phyloP scores from a whole-genome alignment of 2,329 filamentous ascomycete species.

The Microdochium trichocladiopsis region DNA sequence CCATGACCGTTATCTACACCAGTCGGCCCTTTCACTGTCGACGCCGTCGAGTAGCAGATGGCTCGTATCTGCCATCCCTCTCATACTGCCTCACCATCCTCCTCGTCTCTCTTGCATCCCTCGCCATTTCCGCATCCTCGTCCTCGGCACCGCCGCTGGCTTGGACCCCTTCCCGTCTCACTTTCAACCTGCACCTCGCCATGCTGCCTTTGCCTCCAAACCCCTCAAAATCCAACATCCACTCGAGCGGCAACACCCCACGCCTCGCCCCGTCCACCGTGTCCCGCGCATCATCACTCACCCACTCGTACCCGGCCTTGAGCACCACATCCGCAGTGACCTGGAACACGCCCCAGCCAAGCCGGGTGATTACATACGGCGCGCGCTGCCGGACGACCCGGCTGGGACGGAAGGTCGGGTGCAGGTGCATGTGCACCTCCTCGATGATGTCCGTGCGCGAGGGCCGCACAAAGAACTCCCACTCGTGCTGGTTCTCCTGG shows the following conservation, averaged over 20 bases:
- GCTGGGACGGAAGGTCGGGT: constrained; percentile 32
- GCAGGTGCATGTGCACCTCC: constrained; percentile 30
- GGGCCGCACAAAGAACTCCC: constrained; percentile 36
- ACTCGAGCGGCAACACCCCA: constrained; percentile 27
- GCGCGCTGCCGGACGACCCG: constrained; percentile 21
- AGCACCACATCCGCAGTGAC: constrained; percentile 29
- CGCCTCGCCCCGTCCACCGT: constrained; percentile 19
- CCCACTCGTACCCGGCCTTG: constrained; percentile 33
- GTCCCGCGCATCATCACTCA: constrained; percentile 25
- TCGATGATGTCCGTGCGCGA: constrained; percentile 34
- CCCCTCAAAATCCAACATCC: constrained; percentile 31
- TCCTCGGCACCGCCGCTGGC: background rate
- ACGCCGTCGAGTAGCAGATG: background rate
- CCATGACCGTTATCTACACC: too few species aligned
- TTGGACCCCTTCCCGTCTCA: constrained; percentile 8
- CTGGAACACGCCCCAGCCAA: constrained; percentile 33
- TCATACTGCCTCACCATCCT: constrained; percentile 7
- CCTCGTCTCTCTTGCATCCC: constrained; percentile 1
- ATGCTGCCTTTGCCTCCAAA: constrained; percentile 23
- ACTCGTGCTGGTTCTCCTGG: constrained; percentile 29
- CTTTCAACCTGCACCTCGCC: constrained; percentile 28
- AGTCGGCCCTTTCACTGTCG: too few species aligned
- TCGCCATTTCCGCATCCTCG: background rate
- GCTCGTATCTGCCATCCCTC: constrained; percentile 5
- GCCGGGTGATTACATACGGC: constrained; percentile 29